Conservation (phyloP, 495 filamentous ascomycete genomes). For the Neurospora sublineolata region DNA sequence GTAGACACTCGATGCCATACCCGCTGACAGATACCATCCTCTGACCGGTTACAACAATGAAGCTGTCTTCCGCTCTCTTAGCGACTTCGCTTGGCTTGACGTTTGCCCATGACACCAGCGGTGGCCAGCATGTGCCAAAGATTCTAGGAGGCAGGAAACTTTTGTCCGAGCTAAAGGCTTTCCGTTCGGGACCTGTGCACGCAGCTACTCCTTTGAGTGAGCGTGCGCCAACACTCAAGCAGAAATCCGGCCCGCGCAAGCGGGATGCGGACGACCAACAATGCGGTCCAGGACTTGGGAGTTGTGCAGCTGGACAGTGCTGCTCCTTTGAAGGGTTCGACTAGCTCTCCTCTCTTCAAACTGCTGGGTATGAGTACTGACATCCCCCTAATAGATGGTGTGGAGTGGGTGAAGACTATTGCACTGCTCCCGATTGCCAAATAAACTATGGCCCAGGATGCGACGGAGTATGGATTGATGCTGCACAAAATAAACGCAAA, state of each 20-base stretch:
- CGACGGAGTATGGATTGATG: conserved; percentile 37
- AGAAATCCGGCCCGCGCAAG: neutral
- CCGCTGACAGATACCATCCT: neutral
- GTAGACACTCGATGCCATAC: conserved; percentile 1
- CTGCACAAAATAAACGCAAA: too few relatives aligned
- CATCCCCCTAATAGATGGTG: conserved; percentile 37
- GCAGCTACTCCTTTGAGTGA: neutral
- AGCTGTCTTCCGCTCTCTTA: conserved; percentile 18
- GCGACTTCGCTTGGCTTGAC: conserved; percentile 15
- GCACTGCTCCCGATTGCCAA: conserved; percentile 58
- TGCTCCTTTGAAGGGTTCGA: conserved; percentile 52
- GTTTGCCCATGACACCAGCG: conserved; percentile 20
- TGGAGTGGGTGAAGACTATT: conserved; percentile 50
- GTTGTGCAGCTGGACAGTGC: conserved; percentile 46
- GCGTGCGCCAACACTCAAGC: conserved; percentile 2
- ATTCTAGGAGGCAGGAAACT: conserved; percentile 26
- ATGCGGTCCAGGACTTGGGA: conserved; percentile 33
- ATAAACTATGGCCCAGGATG: conserved; percentile 53
- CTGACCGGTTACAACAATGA: conserved; percentile 17
- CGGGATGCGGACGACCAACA: conserved; percentile 14
- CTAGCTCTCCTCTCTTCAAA: conserved; percentile 2
- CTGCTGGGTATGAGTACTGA: conserved; percentile 18
- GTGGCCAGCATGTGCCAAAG: conserved; percentile 23
- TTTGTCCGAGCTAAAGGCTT: conserved; percentile 16
- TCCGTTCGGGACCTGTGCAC: conserved; percentile 1